These are phyloP conservation scores for Saccharomycopsis sp. DNA, from an alignment of 805 yeast species.

Conservation along the genomic window DNA sequence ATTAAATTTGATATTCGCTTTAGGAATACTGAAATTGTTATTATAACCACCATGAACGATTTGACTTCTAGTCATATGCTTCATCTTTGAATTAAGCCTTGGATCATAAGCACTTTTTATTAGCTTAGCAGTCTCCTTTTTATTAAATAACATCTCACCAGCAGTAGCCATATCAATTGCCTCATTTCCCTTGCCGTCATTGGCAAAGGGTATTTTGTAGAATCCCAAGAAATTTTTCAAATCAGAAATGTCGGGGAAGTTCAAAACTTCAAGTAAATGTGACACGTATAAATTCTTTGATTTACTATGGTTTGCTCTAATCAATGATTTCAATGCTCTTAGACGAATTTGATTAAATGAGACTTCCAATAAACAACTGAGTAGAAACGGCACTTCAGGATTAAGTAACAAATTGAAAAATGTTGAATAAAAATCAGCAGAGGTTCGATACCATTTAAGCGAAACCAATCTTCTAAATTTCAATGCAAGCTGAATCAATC, in stretches of 20 bases:
- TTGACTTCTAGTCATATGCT: slow-evolving; percentile 26
- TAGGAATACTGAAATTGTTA: slow-evolving; percentile 20
- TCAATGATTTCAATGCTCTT: slow-evolving; percentile 61
- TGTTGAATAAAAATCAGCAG: slow-evolving; percentile 50
- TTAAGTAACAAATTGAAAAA: slow-evolving; percentile 55
- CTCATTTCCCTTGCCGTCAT: slow-evolving; percentile 29
- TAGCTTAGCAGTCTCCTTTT: slow-evolving; percentile 24
- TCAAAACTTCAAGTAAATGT: slow-evolving; percentile 44
- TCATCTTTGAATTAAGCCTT: slow-evolving; percentile 35
- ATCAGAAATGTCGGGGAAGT: slow-evolving; percentile 58
- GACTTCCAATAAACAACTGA: slow-evolving; percentile 70
- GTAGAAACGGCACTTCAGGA: slow-evolving; percentile 48
- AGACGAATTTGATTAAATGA: slow-evolving; percentile 76
- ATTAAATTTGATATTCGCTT: neutral
- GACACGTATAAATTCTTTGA: slow-evolving; percentile 56
- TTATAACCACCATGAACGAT: slow-evolving; percentile 36
- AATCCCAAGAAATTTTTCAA: slow-evolving; percentile 51
- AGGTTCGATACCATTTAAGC: slow-evolving; percentile 45
- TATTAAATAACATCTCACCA: slow-evolving; percentile 30
- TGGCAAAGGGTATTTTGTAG: slow-evolving; percentile 46
- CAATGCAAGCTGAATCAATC: slow-evolving; percentile 62
- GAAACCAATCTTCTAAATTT: slow-evolving; percentile 59
- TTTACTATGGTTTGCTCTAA: slow-evolving; percentile 59
- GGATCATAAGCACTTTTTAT: slow-evolving; percentile 41
- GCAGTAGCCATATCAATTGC: slow-evolving; percentile 37